phyloP scores from a whole-genome alignment of 331 rosid species.

The Phaseolus coccineus region DNA sequence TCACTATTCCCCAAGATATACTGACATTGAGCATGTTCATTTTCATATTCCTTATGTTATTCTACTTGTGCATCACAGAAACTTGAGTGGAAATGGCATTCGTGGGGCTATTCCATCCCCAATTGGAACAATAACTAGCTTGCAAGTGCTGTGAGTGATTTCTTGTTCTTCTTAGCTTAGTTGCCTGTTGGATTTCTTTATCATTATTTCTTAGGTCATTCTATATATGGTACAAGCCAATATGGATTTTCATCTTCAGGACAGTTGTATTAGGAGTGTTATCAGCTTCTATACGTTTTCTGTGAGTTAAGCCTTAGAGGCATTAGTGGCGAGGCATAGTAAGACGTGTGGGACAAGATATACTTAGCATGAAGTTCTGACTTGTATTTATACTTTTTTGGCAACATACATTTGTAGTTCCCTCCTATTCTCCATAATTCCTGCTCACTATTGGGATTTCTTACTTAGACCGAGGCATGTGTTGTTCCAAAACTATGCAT shows the following conservation, averaged over 20 bases:
- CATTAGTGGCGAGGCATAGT: conserved; percentile 22
- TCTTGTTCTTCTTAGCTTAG: conserved; percentile 32
- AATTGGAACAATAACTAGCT: conserved; percentile 72
- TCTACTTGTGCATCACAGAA: conserved; percentile 57
- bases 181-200: conserved; percentile 3
- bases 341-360: conserved; percentile 19
- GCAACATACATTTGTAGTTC: not conserved
- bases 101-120: conserved; percentile 86
- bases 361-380: conserved; percentile 16
- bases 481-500: conserved; percentile 16
- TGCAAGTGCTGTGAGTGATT: conserved; percentile 81
- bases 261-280: conserved; percentile 12
- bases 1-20: conserved; percentile 22
- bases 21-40: conserved; percentile 15
- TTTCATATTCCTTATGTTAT: conserved; percentile 42
- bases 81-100: conserved; percentile 88
- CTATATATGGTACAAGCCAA: conserved; percentile 30
- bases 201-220: conserved; percentile 13
- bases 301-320: conserved; percentile 13
- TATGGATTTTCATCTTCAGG: conserved; percentile 23
- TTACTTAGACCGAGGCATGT: not conserved
- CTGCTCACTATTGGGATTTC: conserved; percentile 20
- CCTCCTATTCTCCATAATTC: conserved; percentile 9
- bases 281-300: conserved; percentile 8
- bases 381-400: not conserved